These are phyloP conservation scores for Platismatia glauca DNA, from an alignment of 495 filamentous ascomycete genomes.

Conservation along the genomic window DNA sequence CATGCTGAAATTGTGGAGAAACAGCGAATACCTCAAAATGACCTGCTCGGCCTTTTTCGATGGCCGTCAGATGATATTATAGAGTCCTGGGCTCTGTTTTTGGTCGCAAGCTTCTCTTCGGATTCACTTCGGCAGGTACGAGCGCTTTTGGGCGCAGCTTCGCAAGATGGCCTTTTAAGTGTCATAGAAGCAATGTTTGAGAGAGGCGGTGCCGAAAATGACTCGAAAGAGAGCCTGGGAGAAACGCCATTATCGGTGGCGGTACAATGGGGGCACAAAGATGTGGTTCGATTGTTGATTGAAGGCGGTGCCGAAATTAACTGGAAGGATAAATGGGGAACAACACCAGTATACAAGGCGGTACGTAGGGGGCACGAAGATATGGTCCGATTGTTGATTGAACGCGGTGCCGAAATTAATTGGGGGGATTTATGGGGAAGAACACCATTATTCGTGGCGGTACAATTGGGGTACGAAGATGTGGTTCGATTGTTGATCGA, in stretches of 20 bases:
- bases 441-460: background rate
- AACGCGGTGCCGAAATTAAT: background rate
- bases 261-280: background rate
- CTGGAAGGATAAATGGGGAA: background rate
- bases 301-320: background rate
- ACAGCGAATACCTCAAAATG: background rate
- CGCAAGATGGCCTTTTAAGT: background rate
- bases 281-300: background rate
- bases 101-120: too few species aligned
- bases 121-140: background rate
- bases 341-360: background rate
- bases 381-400: background rate
- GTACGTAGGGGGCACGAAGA: background rate
- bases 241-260: background rate
- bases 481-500: background rate
- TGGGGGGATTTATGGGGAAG: too few species aligned
- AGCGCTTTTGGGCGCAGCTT: background rate
- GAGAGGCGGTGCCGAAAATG: background rate
- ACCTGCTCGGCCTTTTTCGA: background rate
- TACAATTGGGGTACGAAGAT: background rate
- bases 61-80: background rate
- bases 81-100: background rate
- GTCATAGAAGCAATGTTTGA: background rate
- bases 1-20: background rate
- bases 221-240: background rate